Conservation (phyloP, 2,329 filamentous ascomycete species). For the Zasmidium citrigriseum region DNA sequence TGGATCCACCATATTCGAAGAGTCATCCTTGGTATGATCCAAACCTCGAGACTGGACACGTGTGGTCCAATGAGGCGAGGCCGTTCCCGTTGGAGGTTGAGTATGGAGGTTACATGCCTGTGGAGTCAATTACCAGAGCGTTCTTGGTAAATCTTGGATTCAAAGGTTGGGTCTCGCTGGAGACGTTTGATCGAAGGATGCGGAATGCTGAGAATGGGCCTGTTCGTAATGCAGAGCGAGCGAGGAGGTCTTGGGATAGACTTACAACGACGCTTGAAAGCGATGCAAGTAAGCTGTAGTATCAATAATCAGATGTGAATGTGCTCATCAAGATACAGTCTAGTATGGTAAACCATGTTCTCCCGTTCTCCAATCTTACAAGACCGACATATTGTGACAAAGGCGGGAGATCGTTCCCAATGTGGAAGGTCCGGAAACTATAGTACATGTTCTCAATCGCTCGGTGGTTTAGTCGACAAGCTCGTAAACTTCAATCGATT, state of each 20-base stretch:
- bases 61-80: constrained; percentile 10
- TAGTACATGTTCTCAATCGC: no score
- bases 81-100: constrained; percentile 8
- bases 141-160: constrained; percentile 7
- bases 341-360: no score
- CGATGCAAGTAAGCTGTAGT: no score
- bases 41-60: constrained; percentile 4
- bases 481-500: not conserved
- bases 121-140: constrained; percentile 2
- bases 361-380: no score
- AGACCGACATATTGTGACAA: no score
- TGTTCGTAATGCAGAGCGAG: not conserved
- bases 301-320: no score
- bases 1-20: constrained; percentile 28
- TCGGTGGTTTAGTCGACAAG: no score
- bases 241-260: not conserved
- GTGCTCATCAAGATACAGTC: no score
- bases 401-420: no score
- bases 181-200: constrained; percentile 10
- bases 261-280: no score
- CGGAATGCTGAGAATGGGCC: not conserved
- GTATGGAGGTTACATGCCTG: constrained; percentile 8
- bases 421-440: no score
- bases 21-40: constrained; percentile 7
- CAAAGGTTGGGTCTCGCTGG: constrained; percentile 1